phyloP scores from a whole-genome alignment of 2,329 filamentous ascomycete genomes.

The Pleomassaria siparia region DNA sequence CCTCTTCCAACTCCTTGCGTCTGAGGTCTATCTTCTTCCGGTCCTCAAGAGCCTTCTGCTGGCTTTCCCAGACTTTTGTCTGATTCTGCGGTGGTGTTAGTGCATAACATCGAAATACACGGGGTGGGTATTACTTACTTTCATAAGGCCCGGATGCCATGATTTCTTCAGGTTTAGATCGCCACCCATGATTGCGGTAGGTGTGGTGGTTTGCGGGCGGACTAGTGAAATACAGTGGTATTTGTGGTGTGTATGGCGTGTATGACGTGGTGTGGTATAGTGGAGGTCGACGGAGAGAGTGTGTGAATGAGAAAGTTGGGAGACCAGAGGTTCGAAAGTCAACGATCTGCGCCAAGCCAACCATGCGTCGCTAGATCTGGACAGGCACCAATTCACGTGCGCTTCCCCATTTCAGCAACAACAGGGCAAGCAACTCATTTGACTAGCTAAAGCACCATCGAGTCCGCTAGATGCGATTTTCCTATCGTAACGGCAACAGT shows the following conservation, averaged over 20 bases:
- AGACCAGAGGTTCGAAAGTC: too few species aligned
- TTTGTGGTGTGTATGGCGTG: neutral
- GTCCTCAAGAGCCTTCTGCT: constrained; percentile 90
- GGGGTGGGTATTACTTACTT: too few species aligned
- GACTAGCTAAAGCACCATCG: too few species aligned
- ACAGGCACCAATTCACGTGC: too few species aligned
- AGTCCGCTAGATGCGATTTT: too few species aligned
- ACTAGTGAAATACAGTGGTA: neutral
- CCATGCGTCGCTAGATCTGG: too few species aligned
- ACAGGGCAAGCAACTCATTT: too few species aligned
- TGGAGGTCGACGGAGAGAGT: neutral
- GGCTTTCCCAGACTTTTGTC: constrained; percentile 77
- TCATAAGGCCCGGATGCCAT: constrained; percentile 89
- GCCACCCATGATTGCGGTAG: constrained; percentile 70
- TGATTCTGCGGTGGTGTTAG: too few species aligned
- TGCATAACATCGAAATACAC: too few species aligned
- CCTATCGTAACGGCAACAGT: too few species aligned
- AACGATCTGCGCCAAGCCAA: too few species aligned
- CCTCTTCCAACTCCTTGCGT: constrained; percentile 88
- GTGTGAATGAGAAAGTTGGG: neutral
- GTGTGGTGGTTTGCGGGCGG: neutral
- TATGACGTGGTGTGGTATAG: neutral
- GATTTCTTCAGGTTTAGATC: constrained; percentile 91
- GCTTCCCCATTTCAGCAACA: too few species aligned
- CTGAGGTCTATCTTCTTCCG: constrained; percentile 92